Evolutionary conservation across 164 flowering plant genomes (phyloP), one percentile per base, ranked within the genome.

Genomic region (Nymphaea thermarum): DNA sequence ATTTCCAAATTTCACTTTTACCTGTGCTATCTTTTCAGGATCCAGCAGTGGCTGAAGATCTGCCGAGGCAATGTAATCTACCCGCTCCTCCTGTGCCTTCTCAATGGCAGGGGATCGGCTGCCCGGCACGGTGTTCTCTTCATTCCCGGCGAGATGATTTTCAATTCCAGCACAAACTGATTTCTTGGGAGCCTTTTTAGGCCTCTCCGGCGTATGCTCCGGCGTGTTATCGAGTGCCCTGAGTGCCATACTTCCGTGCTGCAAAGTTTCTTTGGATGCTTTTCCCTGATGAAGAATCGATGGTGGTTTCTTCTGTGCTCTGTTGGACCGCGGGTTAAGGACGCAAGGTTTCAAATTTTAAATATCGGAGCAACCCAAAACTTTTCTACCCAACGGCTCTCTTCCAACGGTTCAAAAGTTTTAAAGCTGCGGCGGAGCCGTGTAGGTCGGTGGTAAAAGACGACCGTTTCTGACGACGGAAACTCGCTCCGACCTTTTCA

Each of bases 191-290:
- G 82, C 79, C 80, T 89, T 90, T 67, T 84, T 87, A 65, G 87
- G 93, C 66, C 92, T 80, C 69, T 87, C 96, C 2, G 82, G 80
- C 43, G 89, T 59, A 3, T 66, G 42, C 47, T 88, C 89, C 43
- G 88, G 81, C 65, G 90, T 89, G 72, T 92, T 92, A 57, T 89
- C 91, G n/a, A 89, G 82, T 67, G 89, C 74, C 66, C 98, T 81
- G 70, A 92, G 77, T 10, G 98, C 98, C 98, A 92, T 89, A 7
- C 7, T 47, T 47, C 12, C 55, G 7, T 7, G 3, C 11, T 47
- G 55, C 7, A 6, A 6, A 2, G 7, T 7, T 47, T 14, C 3
- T 14, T 7, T 2, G 55, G 55, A 47, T 47, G 5, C 12, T 47
- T 47, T 7, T 5, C 5, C 6, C 7, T 47, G 55, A 47, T 14